Percentiles rank a stretch among this genome's conserved stretches.
These are phyloP conservation scores for Pulveroboletus sp. DNA, from an alignment of 768 basidiomycete genomes.

Conservation along the genomic window DNA sequence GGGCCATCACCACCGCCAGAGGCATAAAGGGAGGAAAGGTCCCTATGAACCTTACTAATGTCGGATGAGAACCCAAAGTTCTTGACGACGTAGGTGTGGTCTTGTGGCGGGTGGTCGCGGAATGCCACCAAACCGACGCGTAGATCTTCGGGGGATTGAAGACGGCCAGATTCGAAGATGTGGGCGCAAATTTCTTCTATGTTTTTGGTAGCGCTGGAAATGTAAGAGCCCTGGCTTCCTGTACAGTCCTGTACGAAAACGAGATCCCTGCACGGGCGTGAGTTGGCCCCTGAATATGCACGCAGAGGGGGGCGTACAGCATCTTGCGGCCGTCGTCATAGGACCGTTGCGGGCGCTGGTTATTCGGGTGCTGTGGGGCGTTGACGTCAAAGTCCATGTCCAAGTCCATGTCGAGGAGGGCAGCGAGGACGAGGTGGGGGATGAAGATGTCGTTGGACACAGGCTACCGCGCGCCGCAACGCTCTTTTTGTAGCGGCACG, in stretches of 20 bases:
- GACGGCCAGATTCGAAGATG: constrained; percentile 91
- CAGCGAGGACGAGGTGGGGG: background rate
- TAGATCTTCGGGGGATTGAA: constrained; percentile 84
- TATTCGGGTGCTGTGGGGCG: constrained; percentile 31
- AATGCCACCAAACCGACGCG: constrained; percentile 93
- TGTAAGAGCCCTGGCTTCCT: constrained; percentile 87
- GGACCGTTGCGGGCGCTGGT: constrained; percentile 33
- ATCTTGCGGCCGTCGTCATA: constrained; percentile 57
- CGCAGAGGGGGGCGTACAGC: constrained; percentile 53
- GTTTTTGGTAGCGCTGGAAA: constrained; percentile 93
- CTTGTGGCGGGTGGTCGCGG: constrained; percentile 96
- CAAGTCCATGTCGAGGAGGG: constrained; percentile 59
- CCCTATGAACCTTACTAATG: constrained; percentile 80
- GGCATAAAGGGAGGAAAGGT: constrained; percentile 82
- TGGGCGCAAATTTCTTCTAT: constrained; percentile 93
- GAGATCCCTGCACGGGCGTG: constrained; percentile 60
- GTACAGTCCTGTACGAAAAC: constrained; percentile 97
- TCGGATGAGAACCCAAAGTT: constrained; percentile 95
- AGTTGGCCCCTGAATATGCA: constrained; percentile 15
- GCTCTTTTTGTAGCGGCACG: constrained; percentile 17
- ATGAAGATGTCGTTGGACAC: constrained; percentile 5
- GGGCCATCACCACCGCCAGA: constrained; percentile 94
- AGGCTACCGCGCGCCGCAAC: constrained; percentile 14
- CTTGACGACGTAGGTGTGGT: constrained; percentile 91
- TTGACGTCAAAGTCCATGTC: constrained; percentile 69